Base-by-base conservation (phyloP, 176 grass and related monocot species). In the Urochloa ruziziensis region DNA sequence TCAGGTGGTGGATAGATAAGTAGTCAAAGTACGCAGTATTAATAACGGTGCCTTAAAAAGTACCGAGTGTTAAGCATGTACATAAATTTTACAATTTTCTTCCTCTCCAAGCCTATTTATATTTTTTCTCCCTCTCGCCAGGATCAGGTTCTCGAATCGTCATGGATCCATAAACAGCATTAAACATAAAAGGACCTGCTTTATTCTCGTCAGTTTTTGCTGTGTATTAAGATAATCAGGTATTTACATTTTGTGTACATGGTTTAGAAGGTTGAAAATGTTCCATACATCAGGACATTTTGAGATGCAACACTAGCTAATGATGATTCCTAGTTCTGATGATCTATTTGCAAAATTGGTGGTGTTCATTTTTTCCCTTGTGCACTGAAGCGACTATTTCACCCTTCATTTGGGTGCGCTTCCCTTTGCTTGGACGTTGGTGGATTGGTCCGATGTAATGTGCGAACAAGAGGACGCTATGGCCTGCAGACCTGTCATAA, bases 81-180 rank as follows among this genome's bases (percentile, higher is more conserved):
- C 53, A 29, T 19, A 72, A 57, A 86, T 6, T 54, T 86, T n/a
- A n/a, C n/a, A n/a, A n/a, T n/a, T n/a, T n/a, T n/a, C n/a, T n/a
- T n/a, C n/a, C n/a, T n/a, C n/a, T n/a, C n/a, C n/a, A n/a, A n/a
- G n/a, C n/a, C n/a, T n/a, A n/a, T 53, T 90, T 30, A 78, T 66
- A 29, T 17, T 30, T 73, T 70, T 65, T 63, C 13, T 64, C 82
- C 53, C 29, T 82, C 36, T 36, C 17, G 49, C 11, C 73, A 90
- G 71, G 44, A 40, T 29, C 23, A 54, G 65, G 59, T 65, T 62
- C 44, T 73, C 33, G 21, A 77, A 65, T 47, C 57, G 65, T 78
- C 56, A 42, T 80, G 73, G 40, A 56, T 65, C 30, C 3, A 39
- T 29, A 54, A 73, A 28, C 2, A 56, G n/a, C n/a, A 39, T 37